A percentile compares a stretch with the other conserved stretches of the same genome.
Evolutionary conservation across 2,329 filamentous ascomycete species (phyloP).

Genomic region (Diaporthe helianthi): DNA sequence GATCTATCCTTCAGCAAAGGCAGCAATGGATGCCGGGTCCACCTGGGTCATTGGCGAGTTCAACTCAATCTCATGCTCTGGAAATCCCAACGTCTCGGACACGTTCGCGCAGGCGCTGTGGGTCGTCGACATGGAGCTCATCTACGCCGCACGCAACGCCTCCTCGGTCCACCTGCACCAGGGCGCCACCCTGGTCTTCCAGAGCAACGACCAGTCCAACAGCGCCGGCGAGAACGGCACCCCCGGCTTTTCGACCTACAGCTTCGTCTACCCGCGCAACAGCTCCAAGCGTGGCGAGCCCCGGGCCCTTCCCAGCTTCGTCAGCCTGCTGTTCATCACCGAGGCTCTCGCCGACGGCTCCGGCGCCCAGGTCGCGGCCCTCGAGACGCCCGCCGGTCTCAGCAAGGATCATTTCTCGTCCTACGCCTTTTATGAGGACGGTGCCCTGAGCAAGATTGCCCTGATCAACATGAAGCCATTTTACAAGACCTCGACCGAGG

Average conservation of each 20-base stretch:
- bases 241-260: conserved; percentile 15
- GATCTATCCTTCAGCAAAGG: conserved; percentile 9
- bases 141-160: conserved; percentile 48
- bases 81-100: conserved; percentile 48
- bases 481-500: conserved; percentile 5
- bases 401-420: conserved; percentile 6
- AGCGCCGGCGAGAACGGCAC: conserved; percentile 14
- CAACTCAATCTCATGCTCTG: conserved; percentile 50
- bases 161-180: conserved; percentile 46
- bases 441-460: neutral
- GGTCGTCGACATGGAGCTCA: conserved; percentile 47
- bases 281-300: conserved; percentile 12
- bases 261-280: conserved; percentile 21
- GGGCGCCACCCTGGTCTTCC: conserved; percentile 15
- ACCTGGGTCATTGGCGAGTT: conserved; percentile 46
- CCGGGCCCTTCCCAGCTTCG: conserved; percentile 10
- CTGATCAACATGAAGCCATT: conserved; percentile 8
- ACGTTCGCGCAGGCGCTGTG: conserved; percentile 50
- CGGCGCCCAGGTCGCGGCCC: neutral
- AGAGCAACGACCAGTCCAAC: conserved; percentile 15
- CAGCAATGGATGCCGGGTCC: neutral
- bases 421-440: conserved; percentile 9
- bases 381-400: neutral
- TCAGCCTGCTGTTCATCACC: conserved; percentile 17
- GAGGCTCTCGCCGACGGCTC: conserved; percentile 2